A percentile compares a stretch with the other conserved stretches of the same genome.
These are phyloP conservation scores for Plantago coronopus DNA, from an alignment of 305 asterid species.

Conservation along the genomic window DNA sequence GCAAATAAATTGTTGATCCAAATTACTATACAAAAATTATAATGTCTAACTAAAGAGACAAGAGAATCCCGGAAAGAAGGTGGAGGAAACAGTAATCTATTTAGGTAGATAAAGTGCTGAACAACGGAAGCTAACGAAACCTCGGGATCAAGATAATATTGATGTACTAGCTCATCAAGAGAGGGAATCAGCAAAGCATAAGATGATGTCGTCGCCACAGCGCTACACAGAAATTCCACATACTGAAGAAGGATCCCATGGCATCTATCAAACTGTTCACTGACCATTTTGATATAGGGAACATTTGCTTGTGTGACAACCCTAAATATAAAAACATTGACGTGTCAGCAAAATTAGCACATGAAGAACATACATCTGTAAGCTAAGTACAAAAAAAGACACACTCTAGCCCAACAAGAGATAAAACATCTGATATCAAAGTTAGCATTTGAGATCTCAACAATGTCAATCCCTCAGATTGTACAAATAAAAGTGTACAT, in stretches of 20 bases:
- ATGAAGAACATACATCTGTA: not conserved
- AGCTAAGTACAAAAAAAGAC: not conserved
- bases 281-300: conserved; percentile 90
- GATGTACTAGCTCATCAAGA: conserved; percentile 89
- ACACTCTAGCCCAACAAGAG: not conserved
- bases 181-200: conserved; percentile 86
- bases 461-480: conserved; percentile 1
- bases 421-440: not conserved
- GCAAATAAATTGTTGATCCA: conserved; percentile 24
- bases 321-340: conserved; percentile 41
- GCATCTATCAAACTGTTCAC: conserved; percentile 98
- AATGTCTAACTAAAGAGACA: too few relatives aligned
- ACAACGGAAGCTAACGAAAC: conserved; percentile 36
- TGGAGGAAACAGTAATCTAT: conserved; percentile 5
- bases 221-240: conserved; percentile 92
- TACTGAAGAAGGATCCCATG: conserved; percentile 99
- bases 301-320: conserved; percentile 83
- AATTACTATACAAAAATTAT: too few relatives aligned
- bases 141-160: conserved; percentile 99
- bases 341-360: conserved; percentile 9
- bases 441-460: conserved; percentile 2
- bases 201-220: conserved; percentile 67
- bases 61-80: not conserved
- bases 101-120: conserved; percentile 17
- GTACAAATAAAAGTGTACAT: not conserved